Conservation (phyloP, 2,329 filamentous ascomycete genomes). For the Arthrobotrys entomopaga region DNA sequence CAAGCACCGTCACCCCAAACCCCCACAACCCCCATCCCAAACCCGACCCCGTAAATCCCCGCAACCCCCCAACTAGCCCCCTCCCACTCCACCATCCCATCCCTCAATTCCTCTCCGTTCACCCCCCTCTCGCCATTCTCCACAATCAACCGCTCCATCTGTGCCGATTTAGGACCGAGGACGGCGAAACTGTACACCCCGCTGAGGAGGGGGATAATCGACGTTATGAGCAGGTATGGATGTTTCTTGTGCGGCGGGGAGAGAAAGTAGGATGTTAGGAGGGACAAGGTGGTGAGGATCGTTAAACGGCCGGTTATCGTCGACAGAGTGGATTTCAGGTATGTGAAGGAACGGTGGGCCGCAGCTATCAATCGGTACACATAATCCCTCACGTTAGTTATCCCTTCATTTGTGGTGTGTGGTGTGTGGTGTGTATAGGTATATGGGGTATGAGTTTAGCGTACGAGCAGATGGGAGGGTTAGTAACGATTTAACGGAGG, state of each 20-base stretch:
- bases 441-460: background rate
- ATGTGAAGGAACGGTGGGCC: constrained; percentile 48
- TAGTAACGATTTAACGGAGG: constrained; percentile 42
- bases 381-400: background rate
- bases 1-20: constrained; percentile 49
- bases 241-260: constrained; percentile 29
- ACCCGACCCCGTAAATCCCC: constrained; percentile 20
- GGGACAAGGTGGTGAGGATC: constrained; percentile 23
- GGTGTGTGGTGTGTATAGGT: background rate
- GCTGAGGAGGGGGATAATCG: constrained; percentile 24
- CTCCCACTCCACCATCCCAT: constrained; percentile 46
- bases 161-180: constrained; percentile 13
- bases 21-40: constrained; percentile 40
- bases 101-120: constrained; percentile 42
- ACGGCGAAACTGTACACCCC: constrained; percentile 14
- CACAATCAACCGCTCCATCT: constrained; percentile 26
- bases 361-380: constrained; percentile 21
- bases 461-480: constrained; percentile 50
- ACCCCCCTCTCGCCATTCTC: constrained; percentile 48
- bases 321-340: constrained; percentile 11
- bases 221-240: constrained; percentile 38
- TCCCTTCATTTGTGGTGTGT: background rate
- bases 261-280: constrained; percentile 33
- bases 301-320: constrained; percentile 29
- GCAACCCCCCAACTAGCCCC: constrained; percentile 38